Percentiles rank a stretch among this genome's conserved stretches.
These are phyloP conservation scores for Trichoderma arundinaceum DNA, from an alignment of 2,329 filamentous ascomycete species.

Conservation along the genomic window DNA sequence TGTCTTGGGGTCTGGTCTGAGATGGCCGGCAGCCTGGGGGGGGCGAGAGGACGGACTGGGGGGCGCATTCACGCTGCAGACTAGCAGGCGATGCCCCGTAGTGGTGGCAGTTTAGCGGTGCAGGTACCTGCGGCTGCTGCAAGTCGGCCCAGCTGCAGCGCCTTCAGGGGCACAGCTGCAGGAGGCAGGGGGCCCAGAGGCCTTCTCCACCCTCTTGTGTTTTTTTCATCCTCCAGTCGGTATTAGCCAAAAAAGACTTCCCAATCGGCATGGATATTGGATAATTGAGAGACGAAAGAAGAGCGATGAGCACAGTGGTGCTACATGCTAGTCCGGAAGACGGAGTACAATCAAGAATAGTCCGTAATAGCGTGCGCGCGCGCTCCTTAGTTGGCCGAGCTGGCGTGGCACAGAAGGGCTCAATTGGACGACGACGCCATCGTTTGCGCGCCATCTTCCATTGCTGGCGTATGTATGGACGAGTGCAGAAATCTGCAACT, in stretches of 20 bases:
- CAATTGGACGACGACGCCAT: neutral
- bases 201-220: constrained; percentile 21
- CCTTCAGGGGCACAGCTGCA: constrained; percentile 30
- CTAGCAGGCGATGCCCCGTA: constrained; percentile 13
- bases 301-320: constrained; percentile 17
- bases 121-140: constrained; percentile 29
- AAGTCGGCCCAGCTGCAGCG: constrained; percentile 27
- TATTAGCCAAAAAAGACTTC: constrained; percentile 27
- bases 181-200: neutral
- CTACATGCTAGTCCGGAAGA: constrained; percentile 10
- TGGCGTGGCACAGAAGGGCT: constrained; percentile 22
- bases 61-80: constrained; percentile 28
- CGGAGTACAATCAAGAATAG: constrained; percentile 21
- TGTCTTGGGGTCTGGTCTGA: constrained; percentile 8
- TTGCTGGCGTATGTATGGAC: too few species aligned
- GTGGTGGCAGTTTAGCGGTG: constrained; percentile 16
- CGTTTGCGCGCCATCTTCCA: too few species aligned
- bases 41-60: neutral
- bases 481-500: too few species aligned
- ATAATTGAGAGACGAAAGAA: constrained; percentile 13
- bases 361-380: constrained; percentile 22
- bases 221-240: constrained; percentile 11
- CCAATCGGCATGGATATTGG: constrained; percentile 23
- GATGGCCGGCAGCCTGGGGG: constrained; percentile 9
- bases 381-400: constrained; percentile 25